These are phyloP conservation scores for Chrysoporthe cubensis DNA, from an alignment of 2,329 filamentous ascomycete species.

Conservation along the genomic window DNA sequence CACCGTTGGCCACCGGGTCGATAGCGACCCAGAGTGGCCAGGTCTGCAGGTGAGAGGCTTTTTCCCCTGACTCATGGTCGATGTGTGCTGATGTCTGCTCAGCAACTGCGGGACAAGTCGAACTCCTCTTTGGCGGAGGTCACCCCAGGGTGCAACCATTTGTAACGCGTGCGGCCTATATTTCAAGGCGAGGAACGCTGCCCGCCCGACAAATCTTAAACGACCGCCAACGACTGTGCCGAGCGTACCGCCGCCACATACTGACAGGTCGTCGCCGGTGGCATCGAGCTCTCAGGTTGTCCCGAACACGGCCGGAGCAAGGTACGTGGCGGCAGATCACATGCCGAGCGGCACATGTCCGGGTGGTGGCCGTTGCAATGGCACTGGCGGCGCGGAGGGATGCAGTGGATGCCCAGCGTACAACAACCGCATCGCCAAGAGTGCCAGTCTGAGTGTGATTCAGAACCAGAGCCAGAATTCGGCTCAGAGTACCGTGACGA, in stretches of 20 bases:
- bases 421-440: constrained; percentile 95
- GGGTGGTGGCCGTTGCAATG: constrained; percentile 92
- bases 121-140: constrained; percentile 93
- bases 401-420: constrained; percentile 96
- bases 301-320: constrained; percentile 56
- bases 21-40: constrained; percentile 58
- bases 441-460: constrained; percentile 69
- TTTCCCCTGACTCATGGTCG: not conserved
- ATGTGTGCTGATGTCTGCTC: constrained; percentile 30
- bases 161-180: constrained; percentile 98
- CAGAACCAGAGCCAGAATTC: constrained; percentile 44
- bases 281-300: constrained; percentile 43
- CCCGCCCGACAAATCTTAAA: constrained; percentile 88
- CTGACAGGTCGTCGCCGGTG: constrained; percentile 45
- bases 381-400: constrained; percentile 91
- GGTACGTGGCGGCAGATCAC: constrained; percentile 78
- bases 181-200: constrained; percentile 88
- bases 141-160: constrained; percentile 89
- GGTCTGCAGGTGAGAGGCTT: constrained; percentile 67
- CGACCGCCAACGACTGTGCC: constrained; percentile 64
- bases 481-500: constrained; percentile 32
- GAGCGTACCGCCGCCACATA: constrained; percentile 47
- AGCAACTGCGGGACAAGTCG: constrained; percentile 96
- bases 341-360: constrained; percentile 86
- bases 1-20: constrained; percentile 5